Base-by-base conservation (phyloP, 176 grass and related monocot species). In the Zea luxurians region DNA sequence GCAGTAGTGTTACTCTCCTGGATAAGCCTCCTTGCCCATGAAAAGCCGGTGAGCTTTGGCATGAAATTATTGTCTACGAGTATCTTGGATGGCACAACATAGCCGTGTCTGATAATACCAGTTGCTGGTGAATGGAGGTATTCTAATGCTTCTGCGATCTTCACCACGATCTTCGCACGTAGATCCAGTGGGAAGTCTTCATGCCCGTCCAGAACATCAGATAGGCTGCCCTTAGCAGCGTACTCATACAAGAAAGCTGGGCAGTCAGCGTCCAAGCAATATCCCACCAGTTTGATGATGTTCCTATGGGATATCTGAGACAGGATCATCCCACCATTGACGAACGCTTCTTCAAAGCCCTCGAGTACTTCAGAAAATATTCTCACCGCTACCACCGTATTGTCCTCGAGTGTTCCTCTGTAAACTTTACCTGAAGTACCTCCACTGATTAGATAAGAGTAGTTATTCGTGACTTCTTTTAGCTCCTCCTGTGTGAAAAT, bases 361-460 rank as follows among this genome's bases (percentile, higher is more conserved):
- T 55, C 70, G 7, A 37, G 49, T 55, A 18, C 68, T 1, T 21
- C 55, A 45, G 18, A 34, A 48, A 46, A 71, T 49, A 12, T 72
- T 68, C 43, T 81, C 57, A 81, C 79, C 38, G 46, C 68, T 20
- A 82, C 69, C 46, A 64, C 35, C 0, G 58, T 64, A 10, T 69
- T 80, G 13, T 80, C 77, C 49, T 69, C 77, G 17, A 80, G 77
- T 16, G 13, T 36, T 7, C 69, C 79, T 82, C 35, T 64, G 68
- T 82, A 82, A 64, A 53, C 69, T 13, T 52, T 6, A 43, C 3
- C 35, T 11, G 36, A 64, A 37, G 43, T 42, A 34, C 58, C 11
- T 41, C 41, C 16, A 63, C 67, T 6, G 2, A 52, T 35, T 42
- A 10, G 4, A 52, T 9, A 38, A 2, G 45, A 63, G 44, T 72